Evolutionary conservation across 2,329 filamentous ascomycete species (phyloP), one percentile per base, ranked within the genome.

Genomic region (Sporothrix pseudoabietina): DNA sequence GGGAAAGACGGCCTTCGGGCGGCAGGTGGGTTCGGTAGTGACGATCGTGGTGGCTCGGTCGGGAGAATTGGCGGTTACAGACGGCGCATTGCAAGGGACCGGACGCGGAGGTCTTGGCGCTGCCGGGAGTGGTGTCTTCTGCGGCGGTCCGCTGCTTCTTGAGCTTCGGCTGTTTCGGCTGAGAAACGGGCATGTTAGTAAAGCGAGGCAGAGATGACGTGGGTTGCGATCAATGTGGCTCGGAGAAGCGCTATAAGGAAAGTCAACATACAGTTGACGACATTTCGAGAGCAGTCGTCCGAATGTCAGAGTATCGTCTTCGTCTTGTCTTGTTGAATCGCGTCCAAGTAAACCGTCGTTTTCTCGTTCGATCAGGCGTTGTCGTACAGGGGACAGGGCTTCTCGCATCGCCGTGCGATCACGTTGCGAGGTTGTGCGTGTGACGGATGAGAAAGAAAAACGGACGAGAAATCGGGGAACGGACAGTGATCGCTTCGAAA

Each of bases 1-100:
- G 69, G 0, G 74, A 61, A 0, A 74, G 76, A 1, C 77, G 77
- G 39, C 75, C 75, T 4, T 76, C 75, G 2, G 75, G 73, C 0
- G 78, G 78, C 14, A 77, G 72, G 71, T 80, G 78, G 1, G 78
- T 79, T 30, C 77, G 75, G 32, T 75, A 77, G 71, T 80, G 79
- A 3, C 78, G 77, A n/a, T 78, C 75, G 8, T 78, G 75, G 57
- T 79, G 78, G 54, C 77, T 78, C 1, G 77, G 79, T 0, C 77
- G 77, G 19, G 76, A 75, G 69, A 79, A 79, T 26, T 65, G 76
- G 9, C 76, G 75, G 7, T 72, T 69, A 71, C 78, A 80, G 12
- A 77, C 71, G 22, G 76, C 71, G 72, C 79, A 79, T 6, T 47
- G 22, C 7, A 73, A 54, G 5, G 55, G 52, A 1, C 26, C 35